A percentile compares a stretch with the other conserved stretches of the same genome.
Evolutionary conservation across 2,329 filamentous ascomycete species (phyloP).

Genomic region (Nigrospora sphaerica): DNA sequence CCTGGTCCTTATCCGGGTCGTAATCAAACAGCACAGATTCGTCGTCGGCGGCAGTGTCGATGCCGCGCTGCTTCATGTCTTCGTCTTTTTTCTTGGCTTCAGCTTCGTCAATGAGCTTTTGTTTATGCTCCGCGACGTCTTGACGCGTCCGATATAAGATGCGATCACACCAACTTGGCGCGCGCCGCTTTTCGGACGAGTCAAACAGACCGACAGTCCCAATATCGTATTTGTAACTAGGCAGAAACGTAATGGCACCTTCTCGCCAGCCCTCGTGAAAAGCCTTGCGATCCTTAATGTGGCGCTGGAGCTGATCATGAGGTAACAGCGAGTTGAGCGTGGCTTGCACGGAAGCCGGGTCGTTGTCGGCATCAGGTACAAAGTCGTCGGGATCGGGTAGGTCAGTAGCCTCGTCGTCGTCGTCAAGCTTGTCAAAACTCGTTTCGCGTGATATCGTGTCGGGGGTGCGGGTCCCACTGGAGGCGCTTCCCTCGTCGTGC

Average conservation of each 20-base stretch:
- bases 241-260: constrained; percentile 79
- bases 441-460: constrained; percentile 21
- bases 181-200: constrained; percentile 86
- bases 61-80: constrained; percentile 75
- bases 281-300: constrained; percentile 68
- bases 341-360: constrained; percentile 81
- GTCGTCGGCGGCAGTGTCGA: constrained; percentile 67
- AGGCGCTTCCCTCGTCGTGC: constrained; percentile 30
- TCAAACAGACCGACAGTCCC: constrained; percentile 92
- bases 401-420: constrained; percentile 25
- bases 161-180: constrained; percentile 95
- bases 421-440: constrained; percentile 17
- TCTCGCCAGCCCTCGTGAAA: constrained; percentile 93
- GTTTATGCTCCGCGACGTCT: constrained; percentile 61
- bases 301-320: constrained; percentile 76
- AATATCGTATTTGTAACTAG: constrained; percentile 96
- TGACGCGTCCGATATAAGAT: constrained; percentile 77
- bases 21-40: constrained; percentile 87
- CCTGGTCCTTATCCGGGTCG: constrained; percentile 68
- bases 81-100: constrained; percentile 67
- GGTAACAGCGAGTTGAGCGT: constrained; percentile 81
- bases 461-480: constrained; percentile 11
- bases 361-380: constrained; percentile 59
- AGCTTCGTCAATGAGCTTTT: constrained; percentile 52
- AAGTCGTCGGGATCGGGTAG: constrained; percentile 62